Conservation (phyloP, 257 asterid genomes). For the Solanum medicagineum region DNA sequence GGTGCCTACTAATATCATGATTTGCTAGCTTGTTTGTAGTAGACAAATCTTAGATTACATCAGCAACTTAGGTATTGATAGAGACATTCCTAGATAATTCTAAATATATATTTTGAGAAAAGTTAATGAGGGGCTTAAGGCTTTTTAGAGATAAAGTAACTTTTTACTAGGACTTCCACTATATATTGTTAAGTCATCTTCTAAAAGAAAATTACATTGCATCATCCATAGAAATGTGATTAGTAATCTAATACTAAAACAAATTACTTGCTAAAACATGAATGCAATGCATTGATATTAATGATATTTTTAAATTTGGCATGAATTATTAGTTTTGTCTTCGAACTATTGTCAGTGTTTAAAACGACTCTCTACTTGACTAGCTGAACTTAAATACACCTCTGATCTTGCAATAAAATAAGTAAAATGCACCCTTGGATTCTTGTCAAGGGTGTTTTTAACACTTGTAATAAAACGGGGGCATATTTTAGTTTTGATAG, state of each 20-base stretch:
- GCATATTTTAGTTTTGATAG: too few species aligned
- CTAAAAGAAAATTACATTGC: not conserved
- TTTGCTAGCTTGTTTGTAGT: not conserved
- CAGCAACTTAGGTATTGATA: not conserved
- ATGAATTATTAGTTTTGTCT: too few species aligned
- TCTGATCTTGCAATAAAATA: too few species aligned
- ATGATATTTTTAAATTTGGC: too few species aligned
- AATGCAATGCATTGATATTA: too few species aligned
- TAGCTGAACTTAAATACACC: too few species aligned
- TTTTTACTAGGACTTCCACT: not conserved
- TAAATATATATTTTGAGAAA: not conserved
- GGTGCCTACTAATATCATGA: not conserved
- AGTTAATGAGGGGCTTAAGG: not conserved
- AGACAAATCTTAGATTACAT: not conserved
- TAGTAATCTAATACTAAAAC: not conserved
- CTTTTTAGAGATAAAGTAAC: not conserved
- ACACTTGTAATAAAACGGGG: too few species aligned
- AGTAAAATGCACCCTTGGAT: too few species aligned
- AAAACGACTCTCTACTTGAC: too few species aligned
- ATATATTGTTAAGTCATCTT: not conserved
- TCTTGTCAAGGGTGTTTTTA: too few species aligned
- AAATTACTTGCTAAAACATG: not conserved
- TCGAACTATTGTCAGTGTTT: fast-evolving
- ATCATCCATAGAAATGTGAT: not conserved
- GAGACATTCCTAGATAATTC: not conserved